Evolutionary conservation across 768 basidiomycete species (phyloP), one percentile per base, ranked within the genome.

Genomic region (Asterophora lycoperdoides): DNA sequence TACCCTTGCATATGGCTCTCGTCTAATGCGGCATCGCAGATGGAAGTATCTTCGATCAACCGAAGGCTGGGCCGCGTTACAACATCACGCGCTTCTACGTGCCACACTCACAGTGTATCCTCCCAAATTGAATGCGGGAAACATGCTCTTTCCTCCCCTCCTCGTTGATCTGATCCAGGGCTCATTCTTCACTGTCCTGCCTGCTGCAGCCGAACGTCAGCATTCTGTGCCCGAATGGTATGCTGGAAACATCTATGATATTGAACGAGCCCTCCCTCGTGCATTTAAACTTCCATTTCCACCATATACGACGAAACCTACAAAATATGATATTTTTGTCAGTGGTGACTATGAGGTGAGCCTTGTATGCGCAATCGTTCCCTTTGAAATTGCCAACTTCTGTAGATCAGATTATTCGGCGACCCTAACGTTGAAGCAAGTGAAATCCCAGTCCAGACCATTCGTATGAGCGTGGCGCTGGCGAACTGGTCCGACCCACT

Each of bases 21-120:
- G 17, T 37, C 50, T 52, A n/a, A 52, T 33, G 23, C 18, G 8
- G 43, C 7, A 29, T 8, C 32, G 9, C 56, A 89, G 88, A 37
- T 93, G 89, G 92, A 64, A 76, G 26, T 71, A 75, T 42, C 72
- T 93, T 46, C 82, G 90, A 10, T 71, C 76, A 19, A 83, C 84
- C 2, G 86, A 91, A 65, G 92, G 92, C 10, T 93, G 92, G 92
- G 85, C 90, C 18, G 84, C 80, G 17, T 67, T 93, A 14, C 92
- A 95, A 64, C 87, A 91, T 57, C 82, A 91, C 57, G 74, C 78
- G 7, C 67, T 92, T 26, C 72, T 93, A 14, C 81, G 78, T 30
- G 78, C 86, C 0, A 77, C 75, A 8, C 49, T 93, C 4, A 83
- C 76, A 1, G 52, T 93, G 14, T 65, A 72, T 41, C 80, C 83